These are phyloP conservation scores for Cucurbita maxima DNA, from an alignment of 306 rosid genomes.

Conservation along the genomic window DNA sequence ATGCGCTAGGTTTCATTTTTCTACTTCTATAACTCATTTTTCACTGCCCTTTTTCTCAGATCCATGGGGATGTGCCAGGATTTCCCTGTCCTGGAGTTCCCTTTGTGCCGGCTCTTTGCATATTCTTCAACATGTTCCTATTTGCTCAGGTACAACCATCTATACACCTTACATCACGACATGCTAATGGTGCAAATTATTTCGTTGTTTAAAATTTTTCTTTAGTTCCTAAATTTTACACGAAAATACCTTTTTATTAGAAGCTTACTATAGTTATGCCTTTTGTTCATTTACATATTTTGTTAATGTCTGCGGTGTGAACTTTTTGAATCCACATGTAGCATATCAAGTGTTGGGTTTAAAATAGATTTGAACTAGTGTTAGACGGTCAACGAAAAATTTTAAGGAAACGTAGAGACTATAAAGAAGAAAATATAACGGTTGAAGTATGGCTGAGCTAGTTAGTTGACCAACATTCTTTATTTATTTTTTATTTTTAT, in stretches of 20 bases:
- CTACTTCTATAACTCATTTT: constrained; percentile 3
- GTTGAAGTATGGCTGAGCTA: not conserved
- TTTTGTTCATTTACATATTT: not conserved
- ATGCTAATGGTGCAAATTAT: not conserved
- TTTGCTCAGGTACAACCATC: constrained; percentile 64
- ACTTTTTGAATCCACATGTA: not conserved
- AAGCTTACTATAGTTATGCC: too few species aligned
- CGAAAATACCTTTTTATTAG: not conserved
- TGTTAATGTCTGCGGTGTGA: not conserved
- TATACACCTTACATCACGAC: not conserved
- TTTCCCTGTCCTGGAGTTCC: constrained; percentile 95
- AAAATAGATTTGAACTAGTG: not conserved
- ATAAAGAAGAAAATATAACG: too few species aligned
- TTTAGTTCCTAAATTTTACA: not conserved
- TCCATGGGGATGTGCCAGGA: constrained; percentile 54
- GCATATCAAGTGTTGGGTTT: not conserved
- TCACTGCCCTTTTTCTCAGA: constrained; percentile 26
- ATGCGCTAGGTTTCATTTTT: not conserved
- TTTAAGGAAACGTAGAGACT: not conserved
- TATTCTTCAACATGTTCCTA: constrained; percentile 81
- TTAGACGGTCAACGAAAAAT: not conserved
- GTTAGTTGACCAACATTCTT: constrained; percentile 4
- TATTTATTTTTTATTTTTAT: constrained; percentile 9
- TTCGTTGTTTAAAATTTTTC: not conserved
- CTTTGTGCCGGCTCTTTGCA: constrained; percentile 56